phyloP scores from a whole-genome alignment of 495 filamentous ascomycete species.

The Beverwykella pulmonaria region DNA sequence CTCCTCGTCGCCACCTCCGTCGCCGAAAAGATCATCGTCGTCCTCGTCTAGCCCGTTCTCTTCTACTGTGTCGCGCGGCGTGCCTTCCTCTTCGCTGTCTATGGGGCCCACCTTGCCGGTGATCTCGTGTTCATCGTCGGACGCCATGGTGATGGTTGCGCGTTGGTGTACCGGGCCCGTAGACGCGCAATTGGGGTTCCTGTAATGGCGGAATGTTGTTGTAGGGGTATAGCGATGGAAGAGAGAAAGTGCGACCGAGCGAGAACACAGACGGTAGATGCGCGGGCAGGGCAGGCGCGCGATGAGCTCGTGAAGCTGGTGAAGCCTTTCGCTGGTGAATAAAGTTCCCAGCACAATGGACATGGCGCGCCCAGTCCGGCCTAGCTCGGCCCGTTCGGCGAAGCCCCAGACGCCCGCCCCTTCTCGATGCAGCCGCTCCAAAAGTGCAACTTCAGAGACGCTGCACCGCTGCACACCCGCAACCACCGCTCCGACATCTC shows the following conservation, averaged over 20 bases:
- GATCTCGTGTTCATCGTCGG: constrained; percentile 23
- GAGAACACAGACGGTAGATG: not conserved
- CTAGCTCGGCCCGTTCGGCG: constrained; percentile 6
- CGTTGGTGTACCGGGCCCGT: not conserved
- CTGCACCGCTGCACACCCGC: not conserved
- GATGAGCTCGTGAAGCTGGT: not conserved
- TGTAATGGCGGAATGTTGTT: not conserved
- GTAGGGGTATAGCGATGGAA: not conserved
- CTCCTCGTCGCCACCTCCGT: constrained; percentile 47
- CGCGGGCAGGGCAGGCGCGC: not conserved
- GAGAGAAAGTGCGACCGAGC: not conserved
- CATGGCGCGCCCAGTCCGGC: constrained; percentile 7
- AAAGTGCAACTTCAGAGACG: constrained; percentile 15
- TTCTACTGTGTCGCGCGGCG: constrained; percentile 32
- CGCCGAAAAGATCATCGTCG: constrained; percentile 46
- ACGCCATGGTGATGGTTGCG: constrained; percentile 36
- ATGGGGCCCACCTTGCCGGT: constrained; percentile 28
- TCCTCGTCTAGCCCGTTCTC: constrained; percentile 32
- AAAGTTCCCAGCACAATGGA: constrained; percentile 13
- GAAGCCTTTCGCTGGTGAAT: not conserved
- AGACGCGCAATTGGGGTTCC: not conserved
- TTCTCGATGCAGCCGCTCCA: constrained; percentile 23
- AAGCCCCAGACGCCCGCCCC: constrained; percentile 7
- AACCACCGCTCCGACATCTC: constrained; percentile 14
- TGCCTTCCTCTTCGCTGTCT: constrained; percentile 27